Evolutionary conservation across 257 asterid genomes (phyloP), one percentile per base, ranked within the genome.

Genomic region (Nicotiana sylvestris): DNA sequence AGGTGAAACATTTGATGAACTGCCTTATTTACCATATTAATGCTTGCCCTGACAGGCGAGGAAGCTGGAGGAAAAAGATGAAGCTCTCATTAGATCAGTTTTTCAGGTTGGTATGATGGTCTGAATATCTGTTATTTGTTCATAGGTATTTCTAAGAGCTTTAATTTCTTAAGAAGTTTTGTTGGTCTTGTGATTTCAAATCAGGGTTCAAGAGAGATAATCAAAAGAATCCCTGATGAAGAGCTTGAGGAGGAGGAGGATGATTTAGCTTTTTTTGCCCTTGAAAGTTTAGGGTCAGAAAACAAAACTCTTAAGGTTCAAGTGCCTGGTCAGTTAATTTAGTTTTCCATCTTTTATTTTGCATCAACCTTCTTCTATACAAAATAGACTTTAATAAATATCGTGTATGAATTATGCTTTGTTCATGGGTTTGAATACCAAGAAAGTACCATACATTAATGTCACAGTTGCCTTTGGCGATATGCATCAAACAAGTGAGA

Each of bases 21-120:
- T 33, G 62, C 62, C 80, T 74, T 80, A 1, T 46, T 53, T 18
- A 70, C 17, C 58, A 67, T 55, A 65, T 43, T 16, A 8, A 32
- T 33, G 39, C 76, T 60, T 76, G 13, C 85, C 81, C 65, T 72
- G 39, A 77, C 82, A 93, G 97, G 94, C 90, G 82, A 88, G 86
- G 81, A n/a, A 83, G 85, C 39, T 90, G 86, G 90, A 87, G 86
- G 96, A 92, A 86, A 93, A 92, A 53, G 97, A 95, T 51, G 98
- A 95, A 89, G 96, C 96, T 78, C 91, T 87, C 11, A 91, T 92
- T 83, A 89, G 87, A 87, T 82, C 90, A n/a, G 60, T 92, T 65
- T 95, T 92, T 87, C 81, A 81, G 85, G 97, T 89, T 66, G 80
- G 88, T 70, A 87, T 7, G 62, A 27, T 16, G 25, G 29, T 25